Percentiles rank a stretch among this genome's conserved stretches.
Evolutionary conservation across 768 basidiomycete species (phyloP).

Genomic region (Termitomyces eurrhizus): DNA sequence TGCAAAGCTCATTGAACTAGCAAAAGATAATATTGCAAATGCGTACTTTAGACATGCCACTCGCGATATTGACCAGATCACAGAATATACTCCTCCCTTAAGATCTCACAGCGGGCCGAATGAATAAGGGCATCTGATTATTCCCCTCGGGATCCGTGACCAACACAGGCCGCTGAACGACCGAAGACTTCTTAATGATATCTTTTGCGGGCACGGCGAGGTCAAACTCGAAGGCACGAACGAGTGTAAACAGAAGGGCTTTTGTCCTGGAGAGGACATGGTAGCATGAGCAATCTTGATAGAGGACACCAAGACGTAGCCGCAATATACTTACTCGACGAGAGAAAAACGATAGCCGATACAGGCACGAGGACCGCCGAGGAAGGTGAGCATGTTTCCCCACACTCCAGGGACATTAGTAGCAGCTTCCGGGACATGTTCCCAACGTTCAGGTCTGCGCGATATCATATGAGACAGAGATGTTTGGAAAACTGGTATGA

Average conservation of each 20-base stretch:
- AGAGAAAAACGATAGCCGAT: constrained; percentile 67
- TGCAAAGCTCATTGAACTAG: no score
- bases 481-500: neutral
- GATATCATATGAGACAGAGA: neutral
- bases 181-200: constrained; percentile 31
- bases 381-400: constrained; percentile 57
- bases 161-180: constrained; percentile 46
- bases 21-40: neutral
- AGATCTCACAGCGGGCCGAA: constrained; percentile 21
- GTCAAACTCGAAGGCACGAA: constrained; percentile 51
- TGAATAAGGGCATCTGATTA: constrained; percentile 41
- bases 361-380: constrained; percentile 64
- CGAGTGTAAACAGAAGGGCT: constrained; percentile 41
- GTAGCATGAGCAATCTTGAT: neutral
- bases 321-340: constrained; percentile 36
- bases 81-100: neutral
- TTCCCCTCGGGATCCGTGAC: constrained; percentile 32
- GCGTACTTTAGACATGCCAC: neutral
- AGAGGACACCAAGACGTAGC: no score
- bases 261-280: constrained; percentile 32
- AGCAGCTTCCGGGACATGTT: constrained; percentile 38
- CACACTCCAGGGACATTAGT: constrained; percentile 54
- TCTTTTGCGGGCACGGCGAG: constrained; percentile 47
- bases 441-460: constrained; percentile 66
- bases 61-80: neutral